phyloP scores from a whole-genome alignment of 768 basidiomycete genomes.

The Leucocoprinus birnbaumii region DNA sequence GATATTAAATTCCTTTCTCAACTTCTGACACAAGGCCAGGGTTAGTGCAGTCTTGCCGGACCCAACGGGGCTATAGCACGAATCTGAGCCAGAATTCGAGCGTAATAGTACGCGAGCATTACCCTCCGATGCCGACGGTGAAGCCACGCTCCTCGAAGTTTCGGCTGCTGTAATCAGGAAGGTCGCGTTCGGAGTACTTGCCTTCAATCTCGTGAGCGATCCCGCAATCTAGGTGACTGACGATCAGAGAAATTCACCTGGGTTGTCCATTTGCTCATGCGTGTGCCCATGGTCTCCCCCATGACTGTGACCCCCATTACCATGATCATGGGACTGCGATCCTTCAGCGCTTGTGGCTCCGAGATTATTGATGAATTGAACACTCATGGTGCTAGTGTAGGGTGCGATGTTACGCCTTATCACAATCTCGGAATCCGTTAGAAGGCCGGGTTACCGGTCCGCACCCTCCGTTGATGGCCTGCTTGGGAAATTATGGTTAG shows the following conservation, averaged over 20 bases:
- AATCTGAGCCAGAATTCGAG: not conserved
- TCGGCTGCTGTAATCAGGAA: constrained; percentile 81
- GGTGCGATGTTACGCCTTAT: not conserved
- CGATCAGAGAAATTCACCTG: constrained; percentile 62
- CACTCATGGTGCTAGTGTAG: constrained; percentile 58
- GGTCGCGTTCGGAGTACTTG: constrained; percentile 87
- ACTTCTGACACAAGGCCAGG: constrained; percentile 79
- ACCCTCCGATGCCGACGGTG: constrained; percentile 99
- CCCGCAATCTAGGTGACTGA: not conserved
- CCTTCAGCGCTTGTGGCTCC: constrained; percentile 28
- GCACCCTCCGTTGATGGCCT: constrained; percentile 8
- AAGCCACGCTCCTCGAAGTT: constrained; percentile 94
- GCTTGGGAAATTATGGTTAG: constrained; percentile 25
- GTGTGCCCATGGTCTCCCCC: constrained; percentile 84
- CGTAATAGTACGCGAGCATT: constrained; percentile 20
- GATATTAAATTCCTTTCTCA: constrained; percentile 87
- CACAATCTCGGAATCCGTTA: not conserved
- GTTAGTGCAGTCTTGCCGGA: constrained; percentile 97
- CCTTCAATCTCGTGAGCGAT: constrained; percentile 41
- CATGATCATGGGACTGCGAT: constrained; percentile 57
- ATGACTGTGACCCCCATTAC: constrained; percentile 32
- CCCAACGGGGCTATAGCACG: constrained; percentile 81
- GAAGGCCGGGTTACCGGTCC: not conserved
- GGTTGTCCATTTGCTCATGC: constrained; percentile 88
- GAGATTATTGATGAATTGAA: constrained; percentile 76